Evolutionary conservation across 78 protist species (phyloP).

Genomic region (Planoprotostelium fungivorum): DNA sequence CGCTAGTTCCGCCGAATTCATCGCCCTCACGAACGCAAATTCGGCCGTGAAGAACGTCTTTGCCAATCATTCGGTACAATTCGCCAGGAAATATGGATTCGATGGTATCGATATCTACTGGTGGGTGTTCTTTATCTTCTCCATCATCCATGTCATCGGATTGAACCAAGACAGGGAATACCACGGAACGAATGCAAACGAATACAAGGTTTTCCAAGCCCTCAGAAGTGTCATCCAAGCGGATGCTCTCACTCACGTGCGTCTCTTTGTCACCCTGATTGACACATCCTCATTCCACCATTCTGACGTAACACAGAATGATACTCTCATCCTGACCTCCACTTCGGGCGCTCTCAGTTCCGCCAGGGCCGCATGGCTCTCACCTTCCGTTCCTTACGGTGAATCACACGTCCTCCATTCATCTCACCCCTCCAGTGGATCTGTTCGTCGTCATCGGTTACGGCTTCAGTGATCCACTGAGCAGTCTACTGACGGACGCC

Average conservation of each 20-base stretch:
- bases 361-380: neutral
- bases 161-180: too few relatives aligned
- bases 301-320: too few relatives aligned
- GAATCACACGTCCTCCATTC: neutral
- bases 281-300: too few relatives aligned
- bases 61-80: neutral
- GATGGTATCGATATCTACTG: neutral
- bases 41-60: neutral
- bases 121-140: neutral
- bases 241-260: too few relatives aligned
- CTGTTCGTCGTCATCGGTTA: neutral
- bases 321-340: neutral
- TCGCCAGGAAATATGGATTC: neutral
- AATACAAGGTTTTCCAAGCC: neutral
- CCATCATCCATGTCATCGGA: neutral
- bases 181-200: neutral
- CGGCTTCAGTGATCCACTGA: neutral
- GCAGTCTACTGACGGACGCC: neutral
- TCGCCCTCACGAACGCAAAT: neutral
- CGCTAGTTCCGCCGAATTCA: neutral
- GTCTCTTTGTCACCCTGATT: too few relatives aligned
- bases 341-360: neutral
- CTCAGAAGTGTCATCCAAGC: too few relatives aligned
- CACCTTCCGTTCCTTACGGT: neutral
- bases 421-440: neutral